Base-by-base conservation (phyloP, 2,329 filamentous ascomycete species). In the Fusarium kyushuense region DNA sequence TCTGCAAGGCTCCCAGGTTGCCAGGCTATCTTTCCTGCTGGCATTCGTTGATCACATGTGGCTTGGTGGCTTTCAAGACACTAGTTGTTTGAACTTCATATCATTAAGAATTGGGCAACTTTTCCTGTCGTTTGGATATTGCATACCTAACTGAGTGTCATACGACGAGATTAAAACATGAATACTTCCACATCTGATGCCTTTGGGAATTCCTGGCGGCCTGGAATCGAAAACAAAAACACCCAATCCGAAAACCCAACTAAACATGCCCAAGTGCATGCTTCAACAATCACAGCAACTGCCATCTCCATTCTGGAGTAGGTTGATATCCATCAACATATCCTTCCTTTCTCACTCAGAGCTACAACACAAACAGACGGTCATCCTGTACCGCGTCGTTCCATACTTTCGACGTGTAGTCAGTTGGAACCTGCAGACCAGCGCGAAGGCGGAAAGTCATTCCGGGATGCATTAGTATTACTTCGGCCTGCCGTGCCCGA, bases 401-500 rank as follows among this genome's bases (percentile, higher is more conserved):
- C 78, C 77, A 79, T 3, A 79, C 45, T 43, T 75, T 72, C 0
- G 75, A 75, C 1, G 72, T 69, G 47, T 72, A 78, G 3, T 69
- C 43, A 0, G 76, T 69, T 12, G 58, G 67, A 16, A 72, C 54
- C 10, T 21, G 47, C 11, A 27, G 27, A 3, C 71, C 67, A 7
- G 54, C 51, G 2, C 33, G 45, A 4, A 42, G 17, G 25, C 70
- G 56, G 29, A 64, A 69, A 2, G 74, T 76, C 78, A 83, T 81
- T 1, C 63, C 35, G 1, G 73, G 71, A 43, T 83, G 76, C 81
- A 84, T 83, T 13, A 85, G 13, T 6, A 84, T 78, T 13, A 84
- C 71, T 54, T 85, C 83, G 0, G 79, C 82, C 43, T 83, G 80
- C 5, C 79, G 73, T 0, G 82, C 81, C 5, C 83, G 75, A 0